Conservation (phyloP, 768 basidiomycete genomes). For the Termitomyces sp. region DNA sequence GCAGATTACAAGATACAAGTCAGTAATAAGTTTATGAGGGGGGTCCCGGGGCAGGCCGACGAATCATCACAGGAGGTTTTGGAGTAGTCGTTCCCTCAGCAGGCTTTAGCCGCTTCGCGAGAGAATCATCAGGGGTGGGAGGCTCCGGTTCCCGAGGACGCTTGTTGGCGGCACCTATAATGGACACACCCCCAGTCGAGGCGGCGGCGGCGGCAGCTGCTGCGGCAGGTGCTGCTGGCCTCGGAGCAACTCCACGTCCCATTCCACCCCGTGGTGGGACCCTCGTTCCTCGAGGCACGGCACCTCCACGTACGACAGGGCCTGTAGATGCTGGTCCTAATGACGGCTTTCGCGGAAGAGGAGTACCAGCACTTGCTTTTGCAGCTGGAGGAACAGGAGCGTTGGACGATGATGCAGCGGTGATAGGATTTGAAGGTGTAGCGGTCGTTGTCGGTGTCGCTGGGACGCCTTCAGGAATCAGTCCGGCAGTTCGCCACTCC, state of each 20-base stretch:
- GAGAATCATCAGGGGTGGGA: constrained; percentile 41
- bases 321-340: constrained; percentile 15
- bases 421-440: constrained; percentile 15
- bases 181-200: constrained; percentile 39
- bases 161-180: constrained; percentile 62
- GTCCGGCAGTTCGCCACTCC: constrained; percentile 47
- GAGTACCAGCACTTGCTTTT: constrained; percentile 4
- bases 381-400: constrained; percentile 1
- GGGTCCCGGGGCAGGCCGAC: constrained; percentile 13
- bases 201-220: constrained; percentile 4
- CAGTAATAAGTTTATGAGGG: constrained; percentile 4
- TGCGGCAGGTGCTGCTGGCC: constrained; percentile 21
- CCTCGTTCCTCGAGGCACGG: constrained; percentile 20
- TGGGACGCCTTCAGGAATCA: constrained; percentile 31
- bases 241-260: constrained; percentile 15
- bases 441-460: constrained; percentile 21
- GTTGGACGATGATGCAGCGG: constrained; percentile 18
- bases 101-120: constrained; percentile 64
- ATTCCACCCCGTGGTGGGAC: constrained; percentile 18
- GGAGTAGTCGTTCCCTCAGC: constrained; percentile 26
- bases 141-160: constrained; percentile 48
- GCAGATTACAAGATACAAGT: constrained; percentile 8
- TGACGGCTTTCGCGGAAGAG: constrained; percentile 14
- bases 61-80: constrained; percentile 15
- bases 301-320: constrained; percentile 27